A percentile compares a stretch with the other conserved stretches of the same genome.
These are phyloP conservation scores for Gossypium schwendimanii DNA, from an alignment of 441 rosid genomes.

Conservation along the genomic window DNA sequence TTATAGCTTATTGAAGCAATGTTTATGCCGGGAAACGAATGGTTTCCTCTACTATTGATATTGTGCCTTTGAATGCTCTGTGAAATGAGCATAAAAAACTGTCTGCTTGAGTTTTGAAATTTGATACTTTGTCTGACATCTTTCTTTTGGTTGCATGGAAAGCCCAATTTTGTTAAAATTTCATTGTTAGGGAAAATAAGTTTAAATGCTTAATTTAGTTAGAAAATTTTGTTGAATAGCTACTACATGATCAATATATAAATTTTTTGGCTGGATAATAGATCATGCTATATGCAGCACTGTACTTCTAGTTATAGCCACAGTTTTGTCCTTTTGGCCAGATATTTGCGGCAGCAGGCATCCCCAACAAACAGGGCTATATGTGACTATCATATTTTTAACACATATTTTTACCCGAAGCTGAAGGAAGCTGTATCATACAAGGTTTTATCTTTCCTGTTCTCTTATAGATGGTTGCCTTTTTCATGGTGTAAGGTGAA, in stretches of 20 bases:
- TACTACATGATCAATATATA: no score
- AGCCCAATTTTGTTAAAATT: neutral
- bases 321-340: slow-evolving; percentile 22
- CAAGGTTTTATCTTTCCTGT: slow-evolving; percentile 43
- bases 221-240: neutral
- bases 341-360: slow-evolving; percentile 62
- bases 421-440: slow-evolving; percentile 62
- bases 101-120: neutral
- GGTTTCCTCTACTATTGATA: neutral
- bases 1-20: neutral
- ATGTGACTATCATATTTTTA: slow-evolving; percentile 65
- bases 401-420: slow-evolving; percentile 86
- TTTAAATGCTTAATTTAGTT: slow-evolving; percentile 6
- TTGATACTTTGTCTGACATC: neutral
- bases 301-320: slow-evolving; percentile 5
- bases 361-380: slow-evolving; percentile 40
- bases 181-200: neutral
- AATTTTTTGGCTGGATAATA: neutral
- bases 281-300: neutral
- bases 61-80: slow-evolving; percentile 6
- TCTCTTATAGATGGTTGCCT: neutral
- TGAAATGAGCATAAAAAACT: neutral
- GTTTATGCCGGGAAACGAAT: neutral
- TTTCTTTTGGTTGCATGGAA: neutral
- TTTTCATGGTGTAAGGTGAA: neutral